Base-by-base conservation (phyloP, 1,139 yeast genomes). In the Nakaseomyces glabratus region DNA sequence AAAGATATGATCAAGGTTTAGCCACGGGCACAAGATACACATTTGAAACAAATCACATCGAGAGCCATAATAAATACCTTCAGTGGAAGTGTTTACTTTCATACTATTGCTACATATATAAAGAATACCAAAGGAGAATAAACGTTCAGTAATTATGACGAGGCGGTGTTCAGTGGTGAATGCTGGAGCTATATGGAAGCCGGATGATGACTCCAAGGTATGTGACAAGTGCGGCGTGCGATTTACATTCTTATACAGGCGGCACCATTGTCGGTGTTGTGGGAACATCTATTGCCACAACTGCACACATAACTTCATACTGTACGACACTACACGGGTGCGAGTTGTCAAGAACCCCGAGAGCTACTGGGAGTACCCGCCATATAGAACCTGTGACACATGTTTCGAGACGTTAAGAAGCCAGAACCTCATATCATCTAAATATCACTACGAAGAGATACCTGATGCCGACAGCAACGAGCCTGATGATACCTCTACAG, bases 261-360 rank as follows among this genome's bases (percentile, higher is more conserved):
- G 93, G 43, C 98, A 93, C 59, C 98, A 90, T 59, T 90, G 99
- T 57, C 66, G 93, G 30, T 54, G 52, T 44, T 56, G 58, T 52
- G 62, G 60, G 9, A 46, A 53, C 8, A 48, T 55, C 8, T 58
- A 49, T 33, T 56, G 61, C 35, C 47, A 44, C 6, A 32, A 39
- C 8, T 57, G 61, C 31, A 36, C 50, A 21, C 44, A 39, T 14
- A 39, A 43, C 18, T 57, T 51, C 39, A 47, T 48, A 5, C 42
- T 45, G 15, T 57, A 56, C 36, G 52, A 55, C 34, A 39, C 34
- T 20, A 37, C 33, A n/a, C 49, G 43, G 49, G 76, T 39, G 72
- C 78, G 55, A 82, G 95, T 65, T 90, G 95, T 25, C 58, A 74
- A 36, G 78, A 82, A 4, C 81, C 77, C 18, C 81, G 95, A 61